Evolutionary conservation across 768 basidiomycete genomes (phyloP).

Genomic region (Boletus rubroflammeus): DNA sequence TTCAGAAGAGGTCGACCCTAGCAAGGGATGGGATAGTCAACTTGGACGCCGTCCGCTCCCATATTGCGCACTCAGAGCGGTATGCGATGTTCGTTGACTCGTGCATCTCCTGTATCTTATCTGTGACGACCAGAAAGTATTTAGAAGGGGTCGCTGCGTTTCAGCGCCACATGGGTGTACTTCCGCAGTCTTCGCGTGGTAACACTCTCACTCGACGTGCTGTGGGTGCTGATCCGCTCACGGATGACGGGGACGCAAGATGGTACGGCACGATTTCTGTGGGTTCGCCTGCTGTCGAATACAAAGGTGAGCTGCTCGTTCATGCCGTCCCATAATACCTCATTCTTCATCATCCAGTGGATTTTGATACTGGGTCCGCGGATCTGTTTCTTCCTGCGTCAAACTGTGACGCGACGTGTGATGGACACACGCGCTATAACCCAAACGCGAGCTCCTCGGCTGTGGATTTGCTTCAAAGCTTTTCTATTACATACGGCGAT

Average conservation of each 20-base stretch:
- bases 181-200: background rate
- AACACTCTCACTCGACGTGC: conserved; percentile 2
- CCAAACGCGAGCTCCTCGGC: conserved; percentile 33
- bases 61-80: conserved; percentile 14
- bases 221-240: conserved; percentile 9
- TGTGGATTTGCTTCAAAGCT: conserved; percentile 18
- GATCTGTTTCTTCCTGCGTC: conserved; percentile 33
- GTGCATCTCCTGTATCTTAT: conserved; percentile 1
- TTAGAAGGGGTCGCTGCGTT: conserved; percentile 9
- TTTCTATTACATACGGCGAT: conserved; percentile 42
- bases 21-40: conserved; percentile 16
- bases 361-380: conserved; percentile 36
- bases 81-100: background rate
- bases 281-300: conserved; percentile 22
- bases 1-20: conserved; percentile 15
- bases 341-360: conserved; percentile 12
- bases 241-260: conserved; percentile 6
- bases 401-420: conserved; percentile 29
- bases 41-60: conserved; percentile 8
- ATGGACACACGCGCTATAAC: conserved; percentile 35
- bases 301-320: conserved; percentile 12
- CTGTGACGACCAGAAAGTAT: conserved; percentile 16
- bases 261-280: conserved; percentile 28
- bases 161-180: background rate
- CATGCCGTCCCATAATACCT: background rate